Conservation (phyloP, 2,329 filamentous ascomycete species). For the Claviceps sp. region DNA sequence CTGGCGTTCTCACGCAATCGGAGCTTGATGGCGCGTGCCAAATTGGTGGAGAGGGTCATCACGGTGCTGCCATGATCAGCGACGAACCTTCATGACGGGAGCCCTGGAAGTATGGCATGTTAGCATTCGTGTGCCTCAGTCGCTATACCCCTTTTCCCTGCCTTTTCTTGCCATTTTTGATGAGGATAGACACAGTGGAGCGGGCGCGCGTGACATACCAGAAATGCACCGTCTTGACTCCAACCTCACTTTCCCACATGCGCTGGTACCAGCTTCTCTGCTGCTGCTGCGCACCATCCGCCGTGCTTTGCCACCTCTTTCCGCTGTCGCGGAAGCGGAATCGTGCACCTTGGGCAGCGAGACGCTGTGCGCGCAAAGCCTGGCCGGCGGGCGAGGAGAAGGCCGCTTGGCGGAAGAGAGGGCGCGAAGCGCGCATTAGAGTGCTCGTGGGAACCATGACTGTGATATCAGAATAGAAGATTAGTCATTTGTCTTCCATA, state of each 20-base stretch:
- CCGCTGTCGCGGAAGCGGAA: constrained; percentile 27
- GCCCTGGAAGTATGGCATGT: constrained; percentile 43
- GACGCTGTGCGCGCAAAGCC: constrained; percentile 32
- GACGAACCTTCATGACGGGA: constrained; percentile 66
- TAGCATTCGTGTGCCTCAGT: neutral
- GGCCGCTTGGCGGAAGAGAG: constrained; percentile 39
- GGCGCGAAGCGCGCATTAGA: constrained; percentile 42
- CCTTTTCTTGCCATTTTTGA: neutral
- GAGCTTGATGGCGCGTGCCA: neutral
- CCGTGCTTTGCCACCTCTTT: constrained; percentile 60
- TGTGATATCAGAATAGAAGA: neutral
- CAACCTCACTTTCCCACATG: constrained; percentile 72
- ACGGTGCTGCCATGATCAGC: neutral
- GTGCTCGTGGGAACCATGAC: constrained; percentile 32
- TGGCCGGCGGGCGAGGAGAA: constrained; percentile 16
- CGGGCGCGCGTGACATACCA: constrained; percentile 44
- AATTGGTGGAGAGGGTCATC: neutral
- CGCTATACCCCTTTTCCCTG: neutral
- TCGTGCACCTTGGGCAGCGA: constrained; percentile 12
- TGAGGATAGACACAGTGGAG: neutral
- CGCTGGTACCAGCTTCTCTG: constrained; percentile 52
- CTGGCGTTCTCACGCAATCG: constrained; percentile 2
- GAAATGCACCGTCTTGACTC: constrained; percentile 92
- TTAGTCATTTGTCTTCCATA: neutral
- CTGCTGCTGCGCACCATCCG: constrained; percentile 31